Percentiles rank a stretch among this genome's conserved stretches.
These are phyloP conservation scores for Claviceps lovelessii DNA, from an alignment of 2,329 filamentous ascomycete species.

Conservation along the genomic window DNA sequence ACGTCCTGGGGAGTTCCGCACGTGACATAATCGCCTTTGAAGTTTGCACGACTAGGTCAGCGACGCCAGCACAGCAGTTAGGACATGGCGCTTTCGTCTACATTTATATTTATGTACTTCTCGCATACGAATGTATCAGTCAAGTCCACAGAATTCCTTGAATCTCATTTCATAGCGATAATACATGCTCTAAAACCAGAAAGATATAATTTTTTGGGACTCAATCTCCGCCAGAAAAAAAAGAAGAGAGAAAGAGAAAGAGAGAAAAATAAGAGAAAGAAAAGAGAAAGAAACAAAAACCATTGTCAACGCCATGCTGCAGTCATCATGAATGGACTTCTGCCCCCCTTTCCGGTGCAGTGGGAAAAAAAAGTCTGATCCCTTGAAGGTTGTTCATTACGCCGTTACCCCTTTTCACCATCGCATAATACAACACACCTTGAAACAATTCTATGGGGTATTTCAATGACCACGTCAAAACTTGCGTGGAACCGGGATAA, in stretches of 20 bases:
- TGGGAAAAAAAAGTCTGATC: not conserved
- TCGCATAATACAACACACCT: slow-evolving; percentile 6
- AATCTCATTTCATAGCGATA: not conserved
- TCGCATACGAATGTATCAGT: not conserved
- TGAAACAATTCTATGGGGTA: slow-evolving; percentile 18
- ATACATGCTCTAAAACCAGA: not conserved
- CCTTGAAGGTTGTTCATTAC: not conserved
- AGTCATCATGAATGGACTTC: slow-evolving; percentile 7
- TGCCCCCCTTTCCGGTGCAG: not conserved
- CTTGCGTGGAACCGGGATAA: not conserved
- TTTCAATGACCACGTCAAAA: slow-evolving; percentile 14
- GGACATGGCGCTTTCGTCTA: too few relatives aligned
- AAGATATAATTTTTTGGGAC: too few relatives aligned
- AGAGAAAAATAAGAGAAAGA: not conserved
- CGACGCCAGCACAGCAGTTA: too few relatives aligned
- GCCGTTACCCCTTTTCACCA: not conserved
- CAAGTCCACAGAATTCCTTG: not conserved
- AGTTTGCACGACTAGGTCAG: too few relatives aligned
- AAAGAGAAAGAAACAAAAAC: not conserved
- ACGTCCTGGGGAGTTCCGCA: slow-evolving; percentile 10
- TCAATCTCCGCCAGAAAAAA: not conserved
- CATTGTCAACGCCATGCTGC: slow-evolving; percentile 9
- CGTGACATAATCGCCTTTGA: slow-evolving; percentile 12
- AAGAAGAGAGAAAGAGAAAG: not conserved
- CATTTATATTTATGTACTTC: too few relatives aligned